Percentiles rank a stretch among this genome's conserved stretches.
Conservation (phyloP, 2,329 filamentous ascomycete genomes). For the Tolypocladium album region DNA sequence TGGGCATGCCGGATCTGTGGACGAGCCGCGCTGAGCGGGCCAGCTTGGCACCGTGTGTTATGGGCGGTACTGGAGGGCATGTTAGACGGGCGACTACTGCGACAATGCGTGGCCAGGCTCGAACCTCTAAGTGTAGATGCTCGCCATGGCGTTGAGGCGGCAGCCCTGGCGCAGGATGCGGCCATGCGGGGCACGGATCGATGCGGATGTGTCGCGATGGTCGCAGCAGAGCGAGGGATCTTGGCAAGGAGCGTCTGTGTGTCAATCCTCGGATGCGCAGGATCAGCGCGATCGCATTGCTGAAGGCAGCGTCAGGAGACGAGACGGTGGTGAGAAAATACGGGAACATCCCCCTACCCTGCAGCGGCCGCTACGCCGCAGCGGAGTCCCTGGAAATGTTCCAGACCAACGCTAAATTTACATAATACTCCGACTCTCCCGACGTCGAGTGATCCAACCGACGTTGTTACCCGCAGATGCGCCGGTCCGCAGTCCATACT, state of each 20-base stretch:
- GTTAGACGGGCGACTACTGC: neutral
- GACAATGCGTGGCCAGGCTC: neutral
- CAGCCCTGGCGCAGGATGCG: slow-evolving; percentile 7
- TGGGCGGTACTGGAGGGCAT: neutral
- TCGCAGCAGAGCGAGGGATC: neutral
- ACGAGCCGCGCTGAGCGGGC: neutral
- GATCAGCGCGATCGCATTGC: neutral
- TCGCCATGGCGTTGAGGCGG: slow-evolving; percentile 9
- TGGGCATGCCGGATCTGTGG: neutral
- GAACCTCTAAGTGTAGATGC: slow-evolving; percentile 4
- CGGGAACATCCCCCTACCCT: no score
- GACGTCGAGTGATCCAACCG: no score
- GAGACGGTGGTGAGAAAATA: neutral
- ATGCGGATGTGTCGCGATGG: neutral
- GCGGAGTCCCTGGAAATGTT: neutral
- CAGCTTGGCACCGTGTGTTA: neutral
- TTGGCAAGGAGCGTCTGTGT: neutral
- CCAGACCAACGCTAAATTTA: neutral
- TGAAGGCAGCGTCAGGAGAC: neutral
- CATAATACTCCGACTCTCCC: neutral
- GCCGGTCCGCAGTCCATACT: neutral
- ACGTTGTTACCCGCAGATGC: neutral
- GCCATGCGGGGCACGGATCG: slow-evolving; percentile 6
- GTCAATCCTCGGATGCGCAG: neutral
- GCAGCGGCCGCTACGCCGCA: neutral